Evolutionary conservation across 73 alveolate species (phyloP).

Genomic region (Paramecium sonneborni): DNA sequence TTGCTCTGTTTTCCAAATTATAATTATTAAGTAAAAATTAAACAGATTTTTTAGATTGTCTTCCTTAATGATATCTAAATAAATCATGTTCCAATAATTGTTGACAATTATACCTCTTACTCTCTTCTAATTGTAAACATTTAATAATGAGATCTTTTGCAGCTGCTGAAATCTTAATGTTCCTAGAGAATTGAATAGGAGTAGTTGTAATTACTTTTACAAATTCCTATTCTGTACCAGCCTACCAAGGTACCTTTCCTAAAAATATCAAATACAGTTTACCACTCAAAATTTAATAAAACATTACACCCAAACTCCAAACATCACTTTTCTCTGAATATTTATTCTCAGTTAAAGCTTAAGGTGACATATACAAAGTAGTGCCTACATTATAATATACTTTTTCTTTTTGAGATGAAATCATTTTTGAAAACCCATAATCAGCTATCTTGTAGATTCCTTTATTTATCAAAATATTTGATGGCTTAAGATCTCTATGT

Average conservation of each 20-base stretch:
- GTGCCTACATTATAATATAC: constrained; percentile 85
- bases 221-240: constrained; percentile 69
- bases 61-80: not conserved
- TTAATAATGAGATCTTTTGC: constrained; percentile 43
- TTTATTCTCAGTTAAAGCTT: constrained; percentile 77
- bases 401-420: constrained; percentile 43
- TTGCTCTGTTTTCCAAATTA: not conserved
- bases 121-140: constrained; percentile 40
- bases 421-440: constrained; percentile 62
- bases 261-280: not conserved
- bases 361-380: constrained; percentile 83
- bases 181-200: constrained; percentile 51
- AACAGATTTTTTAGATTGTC: not conserved
- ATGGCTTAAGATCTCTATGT: constrained; percentile 73
- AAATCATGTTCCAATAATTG: constrained; percentile 4
- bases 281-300: constrained; percentile 82
- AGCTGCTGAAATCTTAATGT: not conserved
- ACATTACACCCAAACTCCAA: constrained; percentile 87
- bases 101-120: not conserved
- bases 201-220: constrained; percentile 41
- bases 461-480: constrained; percentile 52
- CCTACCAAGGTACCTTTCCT: constrained; percentile 77
- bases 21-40: not conserved
- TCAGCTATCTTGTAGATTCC: constrained; percentile 65
- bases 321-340: constrained; percentile 82